phyloP scores from a whole-genome alignment of 106 monocot genomes.

The Phalaenopsis equestris region DNA sequence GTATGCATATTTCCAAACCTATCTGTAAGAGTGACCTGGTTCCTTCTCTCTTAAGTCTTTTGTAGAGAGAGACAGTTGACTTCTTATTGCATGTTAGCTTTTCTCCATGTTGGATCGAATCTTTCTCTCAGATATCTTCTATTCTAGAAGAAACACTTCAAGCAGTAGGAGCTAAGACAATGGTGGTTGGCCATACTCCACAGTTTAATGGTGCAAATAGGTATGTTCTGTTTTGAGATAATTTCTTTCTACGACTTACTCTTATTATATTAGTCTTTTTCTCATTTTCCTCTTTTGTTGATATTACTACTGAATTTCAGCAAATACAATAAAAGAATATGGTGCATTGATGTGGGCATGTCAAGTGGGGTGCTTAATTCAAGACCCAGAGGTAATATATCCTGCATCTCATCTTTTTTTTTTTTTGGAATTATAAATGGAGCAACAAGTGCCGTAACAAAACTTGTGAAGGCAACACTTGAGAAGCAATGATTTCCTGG shows the following conservation, averaged over 20 bases:
- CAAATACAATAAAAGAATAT: slow-evolving; percentile 62
- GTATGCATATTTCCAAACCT: slow-evolving; percentile 10
- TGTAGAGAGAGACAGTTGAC: not conserved
- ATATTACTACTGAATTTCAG: slow-evolving; percentile 20
- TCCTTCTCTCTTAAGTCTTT: no score
- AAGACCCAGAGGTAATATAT: slow-evolving; percentile 61
- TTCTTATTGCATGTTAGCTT: not conserved
- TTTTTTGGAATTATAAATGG: not conserved
- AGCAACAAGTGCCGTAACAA: not conserved
- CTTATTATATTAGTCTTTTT: not conserved
- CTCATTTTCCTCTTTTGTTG: not conserved
- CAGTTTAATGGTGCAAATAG: slow-evolving; percentile 64
- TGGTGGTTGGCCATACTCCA: slow-evolving; percentile 94
- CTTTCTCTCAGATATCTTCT: slow-evolving; percentile 53
- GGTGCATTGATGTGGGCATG: slow-evolving; percentile 97
- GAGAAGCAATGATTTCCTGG: no score
- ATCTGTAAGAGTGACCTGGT: not conserved
- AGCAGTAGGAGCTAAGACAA: slow-evolving; percentile 59
- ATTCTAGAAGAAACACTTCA: slow-evolving; percentile 56
- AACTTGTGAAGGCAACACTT: not conserved
- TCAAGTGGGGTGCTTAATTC: slow-evolving; percentile 88
- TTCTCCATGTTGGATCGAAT: not conserved
- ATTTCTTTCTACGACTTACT: not conserved
- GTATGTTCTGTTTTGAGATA: slow-evolving; percentile 20
- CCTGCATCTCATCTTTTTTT: not conserved